Evolutionary conservation across 1,284 basidiomycete species (phyloP), one percentile per base, ranked within the genome.

Genomic region (Cryptococcus sp.): DNA sequence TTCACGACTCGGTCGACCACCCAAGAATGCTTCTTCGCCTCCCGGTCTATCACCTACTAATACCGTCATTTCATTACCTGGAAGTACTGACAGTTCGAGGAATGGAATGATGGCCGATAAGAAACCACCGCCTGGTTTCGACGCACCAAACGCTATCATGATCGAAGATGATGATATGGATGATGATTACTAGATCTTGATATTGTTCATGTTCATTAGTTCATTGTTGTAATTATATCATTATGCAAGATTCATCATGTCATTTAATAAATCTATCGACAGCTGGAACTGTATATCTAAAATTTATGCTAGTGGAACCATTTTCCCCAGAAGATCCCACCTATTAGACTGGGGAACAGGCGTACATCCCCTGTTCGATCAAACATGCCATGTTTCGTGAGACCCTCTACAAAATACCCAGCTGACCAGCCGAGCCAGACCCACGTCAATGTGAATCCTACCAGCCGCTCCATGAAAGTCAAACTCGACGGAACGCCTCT

Each of bases 381-480:
- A 43, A 59, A 72, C 21, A 61, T 46, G 2, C 66, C 66, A 4
- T 59, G 24, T 44, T 54, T 55, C 11, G 60, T 53, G 53, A 66
- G 46, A 9, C 67, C 69, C 14, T 63, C 54, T 2, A 73, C 67
- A 32, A 66, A 70, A 52, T 53, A 68, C 13, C 57, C 49, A 0
- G 71, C 70, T 7, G 64, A 65, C 64, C 62, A 67, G 1, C 72
- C 70, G 7, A 73, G 54, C 62, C 63, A 72, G 18, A 62, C 47
- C 71, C 71, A 73, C 2, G 66, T 70, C 63, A 62, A 67, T 1
- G 57, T 55, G 47, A 71, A 71, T 0, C 67, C 69, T 4, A 70
- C 34, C 1, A 55, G 18, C 22, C 70, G 32, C 53, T 73, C 72
- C 2, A 57, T 14, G 7, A 59, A 52, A 13, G 59, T 48, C 42